Percentiles rank a stretch among this genome's conserved stretches.
Conservation (phyloP, 169 alveolate genomes). For the Plasmodium yoelii region DNA sequence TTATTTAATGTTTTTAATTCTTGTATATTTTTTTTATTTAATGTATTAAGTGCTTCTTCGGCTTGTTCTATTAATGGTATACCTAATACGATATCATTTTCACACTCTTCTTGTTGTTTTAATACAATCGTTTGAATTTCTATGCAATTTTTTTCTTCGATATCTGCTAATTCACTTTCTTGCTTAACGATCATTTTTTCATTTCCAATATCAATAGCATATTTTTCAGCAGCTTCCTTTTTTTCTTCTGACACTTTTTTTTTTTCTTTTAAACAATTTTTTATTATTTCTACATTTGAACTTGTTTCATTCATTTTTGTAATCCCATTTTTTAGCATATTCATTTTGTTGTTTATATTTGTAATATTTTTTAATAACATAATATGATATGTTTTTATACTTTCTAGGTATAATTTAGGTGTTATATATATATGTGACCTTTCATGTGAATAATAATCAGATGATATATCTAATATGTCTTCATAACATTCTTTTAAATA, state of each 20-base stretch:
- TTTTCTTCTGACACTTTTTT: slow-evolving; percentile 93
- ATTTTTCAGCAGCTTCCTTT: slow-evolving; percentile 94
- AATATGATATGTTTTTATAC: slow-evolving; percentile 91
- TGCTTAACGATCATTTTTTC: slow-evolving; percentile 94
- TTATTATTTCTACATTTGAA: slow-evolving; percentile 88
- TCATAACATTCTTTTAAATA: slow-evolving; percentile 63
- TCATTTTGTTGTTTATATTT: slow-evolving; percentile 26
- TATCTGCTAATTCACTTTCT: slow-evolving; percentile 91
- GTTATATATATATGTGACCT: slow-evolving; percentile 95
- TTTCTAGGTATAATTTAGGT: slow-evolving; percentile 96
- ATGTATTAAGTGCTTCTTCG: slow-evolving; percentile 92
- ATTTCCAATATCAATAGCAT: slow-evolving; percentile 93
- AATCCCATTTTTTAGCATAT: slow-evolving; percentile 53
- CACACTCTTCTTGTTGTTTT: slow-evolving; percentile 90
- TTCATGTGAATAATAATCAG: slow-evolving; percentile 80
- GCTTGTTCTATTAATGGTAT: slow-evolving; percentile 95
- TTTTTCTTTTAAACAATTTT: slow-evolving; percentile 90
- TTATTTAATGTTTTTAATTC: slow-evolving; percentile 93
- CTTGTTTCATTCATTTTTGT: slow-evolving; percentile 74
- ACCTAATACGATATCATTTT: slow-evolving; percentile 92
- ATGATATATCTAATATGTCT: slow-evolving; percentile 34
- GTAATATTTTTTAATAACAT: slow-evolving; percentile 91
- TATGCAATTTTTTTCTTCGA: slow-evolving; percentile 94
- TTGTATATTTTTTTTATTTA: slow-evolving; percentile 94
- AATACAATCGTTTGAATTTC: slow-evolving; percentile 92